phyloP scores from a whole-genome alignment of 768 basidiomycete genomes.

The Leccinum incarnatum region DNA sequence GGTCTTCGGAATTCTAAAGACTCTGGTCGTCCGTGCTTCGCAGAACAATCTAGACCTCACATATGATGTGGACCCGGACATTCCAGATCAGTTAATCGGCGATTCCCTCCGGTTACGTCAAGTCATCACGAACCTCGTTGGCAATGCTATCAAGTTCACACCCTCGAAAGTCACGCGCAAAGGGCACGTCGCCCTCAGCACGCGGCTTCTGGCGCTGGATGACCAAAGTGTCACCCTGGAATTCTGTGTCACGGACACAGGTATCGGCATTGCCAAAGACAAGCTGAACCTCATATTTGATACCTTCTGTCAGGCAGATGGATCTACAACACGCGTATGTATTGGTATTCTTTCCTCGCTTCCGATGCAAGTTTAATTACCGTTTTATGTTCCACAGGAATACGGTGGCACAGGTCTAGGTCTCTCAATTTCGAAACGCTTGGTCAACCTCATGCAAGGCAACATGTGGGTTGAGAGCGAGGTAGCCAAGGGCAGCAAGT shows the following conservation, averaged over 20 bases:
- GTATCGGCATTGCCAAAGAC: conserved; percentile 98
- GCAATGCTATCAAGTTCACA: conserved; percentile 97
- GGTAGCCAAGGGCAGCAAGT: conserved; percentile 87
- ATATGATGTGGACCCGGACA: conserved; percentile 92
- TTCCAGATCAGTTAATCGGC: conserved; percentile 95
- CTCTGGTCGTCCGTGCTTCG: conserved; percentile 93
- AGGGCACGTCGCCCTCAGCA: conserved; percentile 90
- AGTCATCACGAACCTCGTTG: conserved; percentile 93
- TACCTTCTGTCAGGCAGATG: conserved; percentile 98
- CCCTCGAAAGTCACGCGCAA: conserved; percentile 73
- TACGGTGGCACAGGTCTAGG: conserved; percentile 97
- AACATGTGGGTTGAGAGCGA: conserved; percentile 99
- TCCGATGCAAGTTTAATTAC: conserved; percentile 15
- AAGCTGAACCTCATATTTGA: conserved; percentile 98
- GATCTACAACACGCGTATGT: conserved; percentile 89
- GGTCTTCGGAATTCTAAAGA: conserved; percentile 97
- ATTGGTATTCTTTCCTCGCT: conserved; percentile 1
- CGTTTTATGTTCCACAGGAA: conserved; percentile 50
- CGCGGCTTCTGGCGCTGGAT: conserved; percentile 72
- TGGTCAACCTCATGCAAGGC: conserved; percentile 96
- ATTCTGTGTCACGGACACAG: conserved; percentile 97
- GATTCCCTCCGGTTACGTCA: conserved; percentile 93
- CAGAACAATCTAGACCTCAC: conserved; percentile 96
- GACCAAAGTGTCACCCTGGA: conserved; percentile 86
- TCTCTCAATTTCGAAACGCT: conserved; percentile 94